Base-by-base conservation (phyloP, 768 basidiomycete genomes). In the Lactarius sp. region DNA sequence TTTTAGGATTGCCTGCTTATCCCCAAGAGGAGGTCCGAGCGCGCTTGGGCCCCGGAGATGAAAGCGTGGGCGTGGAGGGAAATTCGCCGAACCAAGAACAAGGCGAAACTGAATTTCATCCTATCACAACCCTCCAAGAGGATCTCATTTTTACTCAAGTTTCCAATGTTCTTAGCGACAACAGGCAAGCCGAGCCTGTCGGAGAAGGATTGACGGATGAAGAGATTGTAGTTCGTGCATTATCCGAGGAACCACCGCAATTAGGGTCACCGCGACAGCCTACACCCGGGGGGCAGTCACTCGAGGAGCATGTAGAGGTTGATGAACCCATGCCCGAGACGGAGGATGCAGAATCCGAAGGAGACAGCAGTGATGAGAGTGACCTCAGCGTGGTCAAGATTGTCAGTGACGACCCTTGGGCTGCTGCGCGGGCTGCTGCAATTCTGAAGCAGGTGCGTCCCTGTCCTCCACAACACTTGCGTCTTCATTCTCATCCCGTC, bases 341-440 rank as follows among this genome's bases (percentile, higher is more conserved):
- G 68, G 66, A 59, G 56, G 70, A 66, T 34, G 72, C 70, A 1
- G 75, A 73, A 27, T 66, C 66, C 31, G 69, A 66, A 4, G 75
- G 71, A 12, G 75, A 72, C 20, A 69, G 74, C 33, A 73, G 76
- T 4, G 61, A 68, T 51, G 76, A 75, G 5, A 77, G 78, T 8
- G 81, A 83, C 54, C 73, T 77, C 14, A 82, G 82, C n/a, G 76
- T 95, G 6, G 85, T 97, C 66, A 88, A 90, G 76, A 90, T 96
- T 65, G 86, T 86, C 2, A 92, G 90, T 62, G 83, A 84, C 22
- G 90, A 96, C 73, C 90, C 94, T 2, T 80, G 81, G 62, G 92
- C 92, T 18, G 94, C 94, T 52, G 94, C 94, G 2, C 78, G 91
- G 53, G 94, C 94, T n/a, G 94, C 92, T 39, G 94, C 94, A 0